A percentile compares a stretch with the other conserved stretches of the same genome.
phyloP scores from a whole-genome alignment of 1,284 basidiomycete genomes.

The Sanguinoderma infundibulare region DNA sequence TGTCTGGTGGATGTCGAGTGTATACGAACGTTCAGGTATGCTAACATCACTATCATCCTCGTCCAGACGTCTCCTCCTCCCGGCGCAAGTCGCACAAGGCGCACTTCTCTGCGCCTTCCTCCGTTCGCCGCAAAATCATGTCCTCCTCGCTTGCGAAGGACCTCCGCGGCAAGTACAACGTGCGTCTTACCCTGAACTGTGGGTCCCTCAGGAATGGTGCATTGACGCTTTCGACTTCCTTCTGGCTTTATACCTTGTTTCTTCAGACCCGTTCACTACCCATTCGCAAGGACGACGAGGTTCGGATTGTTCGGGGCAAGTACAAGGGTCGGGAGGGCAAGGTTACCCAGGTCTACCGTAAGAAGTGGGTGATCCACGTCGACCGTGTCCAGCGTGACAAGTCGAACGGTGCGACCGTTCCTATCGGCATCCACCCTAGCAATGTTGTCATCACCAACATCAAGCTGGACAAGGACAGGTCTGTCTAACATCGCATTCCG shows the following conservation, averaged over 20 bases:
- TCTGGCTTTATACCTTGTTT: no score
- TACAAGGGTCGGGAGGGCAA: conserved; percentile 99
- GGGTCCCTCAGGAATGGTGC: background rate
- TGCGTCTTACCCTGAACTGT: conserved; percentile 48
- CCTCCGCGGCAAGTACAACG: conserved; percentile 91
- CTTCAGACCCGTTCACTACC: conserved; percentile 88
- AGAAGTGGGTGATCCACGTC: conserved; percentile 99
- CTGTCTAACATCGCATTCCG: conserved; percentile 24
- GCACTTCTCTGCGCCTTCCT: conserved; percentile 93
- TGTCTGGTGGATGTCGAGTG: conserved; percentile 49
- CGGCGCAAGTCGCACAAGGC: conserved; percentile 97
- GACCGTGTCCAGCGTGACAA: conserved; percentile 99
- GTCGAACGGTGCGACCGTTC: conserved; percentile 93
- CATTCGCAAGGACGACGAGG: conserved; percentile 98
- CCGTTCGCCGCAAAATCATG: conserved; percentile 97
- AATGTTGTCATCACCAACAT: conserved; percentile 95
- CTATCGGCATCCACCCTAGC: conserved; percentile 96
- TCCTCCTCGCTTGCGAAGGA: conserved; percentile 96
- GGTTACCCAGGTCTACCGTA: conserved; percentile 97
- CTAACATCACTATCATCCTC: conserved; percentile 30
- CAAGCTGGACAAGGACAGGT: conserved; percentile 91
- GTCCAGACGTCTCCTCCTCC: conserved; percentile 81
- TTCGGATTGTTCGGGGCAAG: conserved; percentile 94
- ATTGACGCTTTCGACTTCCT: conserved; percentile 4
- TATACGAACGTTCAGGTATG: conserved; percentile 23